These are phyloP conservation scores for Pyracantha coccinea DNA, from an alignment of 331 rosid genomes.

Conservation along the genomic window DNA sequence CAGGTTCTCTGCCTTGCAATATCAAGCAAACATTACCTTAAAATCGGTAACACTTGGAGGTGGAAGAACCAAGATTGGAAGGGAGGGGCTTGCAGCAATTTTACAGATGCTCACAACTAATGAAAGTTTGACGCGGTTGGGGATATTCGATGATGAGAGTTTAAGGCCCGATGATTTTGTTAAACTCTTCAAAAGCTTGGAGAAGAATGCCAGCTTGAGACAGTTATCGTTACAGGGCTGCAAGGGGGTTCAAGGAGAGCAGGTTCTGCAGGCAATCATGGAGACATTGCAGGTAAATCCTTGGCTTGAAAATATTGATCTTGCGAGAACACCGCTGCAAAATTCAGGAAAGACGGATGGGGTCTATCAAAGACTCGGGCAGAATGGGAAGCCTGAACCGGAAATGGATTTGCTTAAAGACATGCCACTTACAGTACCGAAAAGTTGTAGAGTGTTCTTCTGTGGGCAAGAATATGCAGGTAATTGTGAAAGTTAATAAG, in stretches of 20 bases:
- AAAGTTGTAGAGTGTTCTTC: slow-evolving; percentile 82
- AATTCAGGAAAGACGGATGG: slow-evolving; percentile 54
- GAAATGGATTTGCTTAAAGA: slow-evolving; percentile 73
- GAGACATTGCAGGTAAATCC: slow-evolving; percentile 83
- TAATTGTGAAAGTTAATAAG: slow-evolving; percentile 10
- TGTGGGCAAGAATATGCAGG: slow-evolving; percentile 95
- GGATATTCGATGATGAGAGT: slow-evolving; percentile 69
- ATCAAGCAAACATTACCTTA: slow-evolving; percentile 71
- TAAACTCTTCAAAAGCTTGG: slow-evolving; percentile 66
- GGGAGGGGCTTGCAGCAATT: slow-evolving; percentile 70
- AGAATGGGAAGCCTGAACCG: slow-evolving; percentile 75
- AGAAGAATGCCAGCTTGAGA: slow-evolving; percentile 79
- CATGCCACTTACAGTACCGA: slow-evolving; percentile 79
- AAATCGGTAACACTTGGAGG: slow-evolving; percentile 70
- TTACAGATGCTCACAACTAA: slow-evolving; percentile 55
- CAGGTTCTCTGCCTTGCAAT: slow-evolving; percentile 73
- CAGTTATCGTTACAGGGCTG: slow-evolving; percentile 67
- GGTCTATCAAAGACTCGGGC: slow-evolving; percentile 71
- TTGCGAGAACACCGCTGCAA: slow-evolving; percentile 70
- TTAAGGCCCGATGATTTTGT: slow-evolving; percentile 60
- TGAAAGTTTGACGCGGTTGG: slow-evolving; percentile 50
- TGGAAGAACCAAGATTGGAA: slow-evolving; percentile 68
- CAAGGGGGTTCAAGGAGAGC: slow-evolving; percentile 72
- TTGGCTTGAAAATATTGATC: slow-evolving; percentile 90
- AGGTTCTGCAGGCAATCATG: slow-evolving; percentile 54